A percentile compares a stretch with the other conserved stretches of the same genome.
phyloP scores from a whole-genome alignment of 2,329 filamentous ascomycete genomes.

The Exophiala xenobiotica region DNA sequence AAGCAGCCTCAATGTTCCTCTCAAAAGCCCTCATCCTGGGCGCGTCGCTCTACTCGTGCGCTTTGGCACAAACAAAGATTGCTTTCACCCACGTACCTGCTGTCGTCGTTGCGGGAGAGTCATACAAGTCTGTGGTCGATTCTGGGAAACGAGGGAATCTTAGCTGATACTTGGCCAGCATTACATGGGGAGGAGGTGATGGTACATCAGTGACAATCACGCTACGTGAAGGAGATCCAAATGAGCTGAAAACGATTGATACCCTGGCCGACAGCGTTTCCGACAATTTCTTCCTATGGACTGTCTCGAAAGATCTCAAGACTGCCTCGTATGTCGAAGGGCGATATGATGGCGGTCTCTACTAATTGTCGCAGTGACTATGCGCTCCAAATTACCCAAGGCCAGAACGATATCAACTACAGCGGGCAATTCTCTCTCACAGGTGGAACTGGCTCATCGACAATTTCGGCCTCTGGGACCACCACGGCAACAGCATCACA shows the following conservation, averaged over 20 bases:
- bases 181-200: slow-evolving; percentile 50
- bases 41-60: slow-evolving; percentile 45
- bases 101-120: slow-evolving; percentile 50
- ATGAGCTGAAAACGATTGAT: slow-evolving; percentile 51
- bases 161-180: slow-evolving; percentile 36
- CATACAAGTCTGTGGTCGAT: slow-evolving; percentile 23
- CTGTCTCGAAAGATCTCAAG: slow-evolving; percentile 14
- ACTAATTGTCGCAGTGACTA: too few relatives aligned
- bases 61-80: slow-evolving; percentile 47
- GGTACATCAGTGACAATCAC: slow-evolving; percentile 51
- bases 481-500: slow-evolving; percentile 23
- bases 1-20: slow-evolving; percentile 48
- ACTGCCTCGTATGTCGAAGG: slow-evolving; percentile 43
- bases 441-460: slow-evolving; percentile 34
- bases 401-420: slow-evolving; percentile 53
- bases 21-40: slow-evolving; percentile 48
- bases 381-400: slow-evolving; percentile 59
- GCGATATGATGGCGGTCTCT: too few relatives aligned
- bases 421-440: slow-evolving; percentile 51
- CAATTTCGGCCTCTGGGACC: slow-evolving; percentile 21
- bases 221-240: slow-evolving; percentile 53
- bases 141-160: not conserved
- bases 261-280: slow-evolving; percentile 40
- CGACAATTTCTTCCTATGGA: slow-evolving; percentile 24
- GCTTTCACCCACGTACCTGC: slow-evolving; percentile 54